phyloP scores from a whole-genome alignment of 164 flowering plant genomes.

The Annona squamosa region DNA sequence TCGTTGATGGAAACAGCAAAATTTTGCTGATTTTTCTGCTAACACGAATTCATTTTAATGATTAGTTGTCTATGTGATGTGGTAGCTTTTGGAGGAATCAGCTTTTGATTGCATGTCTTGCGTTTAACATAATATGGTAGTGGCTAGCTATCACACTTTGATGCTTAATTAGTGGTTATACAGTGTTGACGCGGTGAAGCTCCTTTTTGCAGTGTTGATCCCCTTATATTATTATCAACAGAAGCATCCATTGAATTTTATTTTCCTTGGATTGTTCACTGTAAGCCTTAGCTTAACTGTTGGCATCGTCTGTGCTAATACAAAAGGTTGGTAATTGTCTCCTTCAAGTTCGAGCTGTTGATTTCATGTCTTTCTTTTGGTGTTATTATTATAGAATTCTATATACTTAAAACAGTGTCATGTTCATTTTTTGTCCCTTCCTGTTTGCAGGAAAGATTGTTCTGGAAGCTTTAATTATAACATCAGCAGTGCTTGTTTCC shows the following conservation, averaged over 20 bases:
- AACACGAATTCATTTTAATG: too few species aligned
- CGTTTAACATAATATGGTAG: neutral
- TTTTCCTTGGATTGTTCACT: conserved; percentile 90
- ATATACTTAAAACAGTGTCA: neutral
- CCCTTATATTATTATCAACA: conserved; percentile 85
- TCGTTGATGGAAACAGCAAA: too few species aligned
- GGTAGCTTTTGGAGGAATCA: neutral
- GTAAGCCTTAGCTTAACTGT: conserved; percentile 66
- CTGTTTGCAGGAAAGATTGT: conserved; percentile 72
- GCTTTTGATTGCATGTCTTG: neutral
- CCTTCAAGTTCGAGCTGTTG: neutral
- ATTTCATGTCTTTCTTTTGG: neutral
- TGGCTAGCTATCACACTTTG: neutral
- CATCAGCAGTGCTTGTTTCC: conserved; percentile 75
- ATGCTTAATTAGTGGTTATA: neutral
- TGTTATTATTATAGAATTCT: too few species aligned
- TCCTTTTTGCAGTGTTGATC: conserved; percentile 61
- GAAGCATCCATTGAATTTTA: conserved; percentile 81
- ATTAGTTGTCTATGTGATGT: too few species aligned
- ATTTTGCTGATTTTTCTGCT: too few species aligned
- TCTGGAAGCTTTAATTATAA: conserved; percentile 81
- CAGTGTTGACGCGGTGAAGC: conserved; percentile 5
- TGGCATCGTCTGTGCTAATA: conserved; percentile 85
- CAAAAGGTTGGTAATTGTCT: conserved; percentile 53
- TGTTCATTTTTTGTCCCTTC: neutral